Evolutionary conservation across 805 yeast species (phyloP), one percentile per base, ranked within the genome.

Genomic region (Schwanniomyces pseudopolymorphus): DNA sequence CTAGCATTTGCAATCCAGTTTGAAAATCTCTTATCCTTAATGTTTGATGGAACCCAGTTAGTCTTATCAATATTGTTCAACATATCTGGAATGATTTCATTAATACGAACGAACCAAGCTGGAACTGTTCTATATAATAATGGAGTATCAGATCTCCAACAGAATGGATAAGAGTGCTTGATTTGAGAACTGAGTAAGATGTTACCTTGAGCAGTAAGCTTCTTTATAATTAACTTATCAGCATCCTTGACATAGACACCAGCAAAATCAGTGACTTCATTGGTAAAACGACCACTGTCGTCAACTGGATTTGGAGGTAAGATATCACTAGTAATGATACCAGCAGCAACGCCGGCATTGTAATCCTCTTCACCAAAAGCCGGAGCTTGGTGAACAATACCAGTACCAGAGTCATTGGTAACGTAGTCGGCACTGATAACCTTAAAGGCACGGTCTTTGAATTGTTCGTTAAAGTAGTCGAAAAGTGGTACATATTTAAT

Each of bases 71-170:
- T 92, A 61, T 89, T 88, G 50, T 79, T 81, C 62, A 91, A 77
- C 89, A 94, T 89, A 61, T 89, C 81, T 43, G 97, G 97, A 57
- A 92, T 81, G 64, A 88, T 80, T 46, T 89, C 91, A 56, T 80
- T 83, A 47, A 94, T 87, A 65, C 96, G 85, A 49, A 94, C 94
- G 61, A 94, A 94, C 99, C 99, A 94, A 27, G 98, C 92, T 43
- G 99, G 99, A 55, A 94, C 97, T 33, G 97, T 85, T 75, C 96
- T 84, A 77, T 94, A 94, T 56, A 94, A 70, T 66, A 94, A 82
- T 45, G 99, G 99, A 25, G 99, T 94, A 66, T 94, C 99, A 3
- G 98, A 92, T 81, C 99, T 87, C 99, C 99, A 94, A 77, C 99
- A 94, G 86, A 94, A 94, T 60, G 99, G 99, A 71, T 94, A 94